Conservation (phyloP, 2,329 filamentous ascomycete species). For the Fusarium setosum region DNA sequence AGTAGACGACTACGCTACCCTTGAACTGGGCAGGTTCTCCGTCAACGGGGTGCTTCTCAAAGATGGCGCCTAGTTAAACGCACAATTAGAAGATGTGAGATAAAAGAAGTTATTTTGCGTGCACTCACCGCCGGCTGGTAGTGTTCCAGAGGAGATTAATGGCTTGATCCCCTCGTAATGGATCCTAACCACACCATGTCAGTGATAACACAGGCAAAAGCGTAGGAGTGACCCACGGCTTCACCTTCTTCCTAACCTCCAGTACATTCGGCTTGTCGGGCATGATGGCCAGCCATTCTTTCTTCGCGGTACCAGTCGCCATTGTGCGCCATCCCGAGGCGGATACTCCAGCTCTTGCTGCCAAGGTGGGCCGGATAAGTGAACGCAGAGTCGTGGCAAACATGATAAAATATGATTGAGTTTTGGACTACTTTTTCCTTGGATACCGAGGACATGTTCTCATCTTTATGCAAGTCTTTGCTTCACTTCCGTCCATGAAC, state of each 20-base stretch:
- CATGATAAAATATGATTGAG: background rate
- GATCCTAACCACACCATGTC: background rate
- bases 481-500: background rate
- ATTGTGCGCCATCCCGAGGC: constrained; percentile 4
- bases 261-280: constrained; percentile 18
- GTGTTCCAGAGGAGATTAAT: constrained; percentile 24
- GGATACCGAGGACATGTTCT: no score
- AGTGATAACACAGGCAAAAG: background rate
- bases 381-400: background rate
- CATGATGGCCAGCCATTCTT: constrained; percentile 19
- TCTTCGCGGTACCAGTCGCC: constrained; percentile 1
- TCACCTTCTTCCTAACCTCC: constrained; percentile 14
- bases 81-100: background rate
- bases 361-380: background rate
- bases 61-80: constrained; percentile 10
- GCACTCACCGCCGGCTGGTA: constrained; percentile 25
- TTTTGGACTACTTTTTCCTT: no score
- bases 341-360: background rate
- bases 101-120: background rate
- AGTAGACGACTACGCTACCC: constrained; percentile 21
- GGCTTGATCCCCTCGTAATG: constrained; percentile 33
- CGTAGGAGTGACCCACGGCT: constrained; percentile 2
- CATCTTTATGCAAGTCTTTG: no score
- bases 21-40: constrained; percentile 20
- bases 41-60: constrained; percentile 24